Evolutionary conservation across 345 rosid genomes (phyloP), one percentile per base, ranked within the genome.

Genomic region (Acer campestre): DNA sequence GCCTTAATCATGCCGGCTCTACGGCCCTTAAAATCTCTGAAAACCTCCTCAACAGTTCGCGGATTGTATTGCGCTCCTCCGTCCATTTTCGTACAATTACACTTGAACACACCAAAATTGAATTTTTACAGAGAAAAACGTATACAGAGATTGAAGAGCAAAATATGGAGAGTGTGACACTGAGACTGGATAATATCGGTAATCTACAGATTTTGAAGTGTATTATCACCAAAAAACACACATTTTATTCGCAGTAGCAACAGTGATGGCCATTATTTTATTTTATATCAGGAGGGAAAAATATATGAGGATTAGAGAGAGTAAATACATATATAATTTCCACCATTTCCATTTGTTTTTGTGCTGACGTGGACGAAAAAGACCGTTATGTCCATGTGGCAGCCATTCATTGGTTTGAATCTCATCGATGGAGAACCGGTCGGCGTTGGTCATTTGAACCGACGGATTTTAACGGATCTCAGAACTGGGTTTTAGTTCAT

Each of bases 11-110:
- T 80, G 77, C 86, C 98, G 65, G 91, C 89, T 65, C 97, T 84
- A 65, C 97, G 97, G 58, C 92, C 93, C 78, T 87, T 93, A 84
- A 91, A 91, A 77, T 93, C 97, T n/a, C 81, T 76, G 81, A 93
- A 91, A 53, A 91, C 91, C 68, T 93, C 98, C 80, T 93, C 93
- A 3, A 93, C 94, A 0, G 94, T 93, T 83, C 91, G 80, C 1
- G 85, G 91, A 64, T 85, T 87, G 84, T 86, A 90, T 81, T 79
- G 93, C 1, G 85, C 82, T 51, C 84, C 89, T 77, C 87, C 97
- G 76, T 81, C 94, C 92, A 90, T 89, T 51, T 80, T 80, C 85
- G 71, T 67, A 71, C 85, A 78, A 44, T 72, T 17, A 10, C n/a
- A 9, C 67, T 84, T 16, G 2, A 67, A 67, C 75, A 10, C 46